Evolutionary conservation across 148 eudicot genomes (phyloP).

Genomic region (Nepenthes gracilis): DNA sequence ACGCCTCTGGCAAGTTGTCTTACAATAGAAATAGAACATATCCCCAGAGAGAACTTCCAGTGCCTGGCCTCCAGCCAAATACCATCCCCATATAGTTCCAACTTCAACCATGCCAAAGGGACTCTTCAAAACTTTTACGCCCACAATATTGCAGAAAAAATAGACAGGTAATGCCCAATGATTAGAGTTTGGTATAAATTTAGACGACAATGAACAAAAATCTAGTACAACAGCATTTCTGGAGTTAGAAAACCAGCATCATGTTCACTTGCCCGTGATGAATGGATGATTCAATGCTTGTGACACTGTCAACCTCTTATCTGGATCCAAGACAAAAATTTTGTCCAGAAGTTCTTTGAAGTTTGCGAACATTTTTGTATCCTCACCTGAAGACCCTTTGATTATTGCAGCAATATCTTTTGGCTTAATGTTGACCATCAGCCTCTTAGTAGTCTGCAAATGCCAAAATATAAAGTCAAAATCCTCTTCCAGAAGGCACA

Average conservation of each 20-base stretch:
- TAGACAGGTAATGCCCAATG: conserved; percentile 53
- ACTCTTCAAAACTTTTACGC: conserved; percentile 35
- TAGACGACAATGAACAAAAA: conserved; percentile 31
- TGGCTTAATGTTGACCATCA: conserved; percentile 70
- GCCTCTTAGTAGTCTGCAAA: conserved; percentile 63
- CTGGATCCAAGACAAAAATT: conserved; percentile 85
- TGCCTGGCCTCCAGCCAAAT: conserved; percentile 37
- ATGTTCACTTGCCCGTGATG: conserved; percentile 99
- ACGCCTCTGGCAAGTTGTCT: conserved; percentile 87
- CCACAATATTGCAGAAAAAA: conserved; percentile 40
- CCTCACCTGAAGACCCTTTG: conserved; percentile 79
- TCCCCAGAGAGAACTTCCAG: conserved; percentile 63
- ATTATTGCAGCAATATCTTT: conserved; percentile 72
- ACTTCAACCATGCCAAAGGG: conserved; percentile 40
- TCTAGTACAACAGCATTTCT: conserved; percentile 60
- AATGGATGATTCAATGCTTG: conserved; percentile 93
- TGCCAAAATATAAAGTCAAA: not conserved
- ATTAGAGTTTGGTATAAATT: conserved; percentile 51
- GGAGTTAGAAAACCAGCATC: conserved; percentile 84
- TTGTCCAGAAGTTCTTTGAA: conserved; percentile 89
- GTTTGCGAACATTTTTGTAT: conserved; percentile 86
- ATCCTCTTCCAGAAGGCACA: not conserved
- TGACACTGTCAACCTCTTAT: conserved; percentile 83
- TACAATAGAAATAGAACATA: conserved; percentile 91
- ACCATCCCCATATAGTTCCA: conserved; percentile 28